Base-by-base conservation (phyloP, 306 rosid genomes). In the Vigna trinervia region DNA sequence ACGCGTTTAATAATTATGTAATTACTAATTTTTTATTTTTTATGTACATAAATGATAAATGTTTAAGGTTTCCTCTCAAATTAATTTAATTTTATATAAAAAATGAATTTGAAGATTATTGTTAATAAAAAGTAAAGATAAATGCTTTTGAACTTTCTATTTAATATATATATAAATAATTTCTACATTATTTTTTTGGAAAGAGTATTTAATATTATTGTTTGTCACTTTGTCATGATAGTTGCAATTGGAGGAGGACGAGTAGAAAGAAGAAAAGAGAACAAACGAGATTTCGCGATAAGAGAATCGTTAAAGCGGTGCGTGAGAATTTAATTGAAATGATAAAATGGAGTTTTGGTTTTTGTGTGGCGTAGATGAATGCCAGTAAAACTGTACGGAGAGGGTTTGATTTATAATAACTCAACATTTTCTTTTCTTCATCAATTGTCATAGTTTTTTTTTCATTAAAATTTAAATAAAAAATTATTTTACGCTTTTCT, bases 351-450 rank as follows among this genome's bases (percentile, higher is more conserved):
- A 47, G 74, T n/a, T 23, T 23, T 0, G 52, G 5, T 28, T 58
- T 60, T 54, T 69, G 73, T 81, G 81, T 69, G 78, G 81, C 69
- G 77, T 81, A 75, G 43, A 69, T 59, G 66, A 72, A 22, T 81
- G 81, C 70, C 85, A 75, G 78, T 60, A 61, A 74, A 75, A 61
- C 23, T 53, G 77, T 75, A 75, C 53, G 5, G 39, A 75, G 36
- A 80, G 32, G 8, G 51, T 80, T 73, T 53, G 43, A 65, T 64
- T 11, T 15, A 68, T 56, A 68, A 68, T 68, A 67, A 77, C 41
- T 77, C 12, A 50, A 6, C 15, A 17, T 7, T 62, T 75, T 60
- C 5, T n/a, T 12, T 30, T 1, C 8, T 51, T 14, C 7, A n/a
- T 39, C 0, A 19, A 7, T 38, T 38, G 39, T 64, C 26, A 8